A percentile compares a stretch with the other conserved stretches of the same genome.
Conservation (phyloP, 495 filamentous ascomycete species). For the Daldinia decipiens region DNA sequence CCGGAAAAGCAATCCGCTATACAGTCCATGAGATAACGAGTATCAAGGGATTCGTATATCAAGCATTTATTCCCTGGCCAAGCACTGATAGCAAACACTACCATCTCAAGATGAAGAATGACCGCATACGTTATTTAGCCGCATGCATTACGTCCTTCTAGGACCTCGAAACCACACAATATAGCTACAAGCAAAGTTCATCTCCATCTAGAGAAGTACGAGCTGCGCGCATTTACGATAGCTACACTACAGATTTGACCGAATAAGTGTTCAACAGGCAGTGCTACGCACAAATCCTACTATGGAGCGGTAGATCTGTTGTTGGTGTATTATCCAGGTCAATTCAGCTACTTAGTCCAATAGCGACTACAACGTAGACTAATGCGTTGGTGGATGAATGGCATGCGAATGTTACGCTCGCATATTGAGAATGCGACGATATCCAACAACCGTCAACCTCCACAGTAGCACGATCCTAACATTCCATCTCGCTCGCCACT, state of each 20-base stretch:
- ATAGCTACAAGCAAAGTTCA: no score
- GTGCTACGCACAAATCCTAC: conserved; percentile 28
- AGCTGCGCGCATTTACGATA: conserved; percentile 7
- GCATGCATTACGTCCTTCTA: neutral
- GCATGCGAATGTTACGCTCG: conserved; percentile 27
- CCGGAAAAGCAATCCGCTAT: neutral
- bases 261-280: conserved; percentile 12
- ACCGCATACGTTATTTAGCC: neutral
- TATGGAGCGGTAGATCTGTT: conserved; percentile 28
- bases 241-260: conserved; percentile 30
- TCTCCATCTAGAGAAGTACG: neutral
- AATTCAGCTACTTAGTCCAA: conserved; percentile 22
- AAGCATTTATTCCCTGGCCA: neutral
- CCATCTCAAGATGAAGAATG: neutral
- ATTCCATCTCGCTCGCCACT: conserved; percentile 4
- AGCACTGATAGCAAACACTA: neutral
- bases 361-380: conserved; percentile 4
- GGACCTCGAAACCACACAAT: no score
- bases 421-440: conserved; percentile 30
- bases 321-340: conserved; percentile 22
- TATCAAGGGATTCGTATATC: neutral
- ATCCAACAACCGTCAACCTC: conserved; percentile 5
- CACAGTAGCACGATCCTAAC: neutral
- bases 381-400: conserved; percentile 22
- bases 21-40: neutral